Evolutionary conservation across 2,329 filamentous ascomycete species (phyloP), one percentile per base, ranked within the genome.

Genomic region (Colletotrichum navitas): DNA sequence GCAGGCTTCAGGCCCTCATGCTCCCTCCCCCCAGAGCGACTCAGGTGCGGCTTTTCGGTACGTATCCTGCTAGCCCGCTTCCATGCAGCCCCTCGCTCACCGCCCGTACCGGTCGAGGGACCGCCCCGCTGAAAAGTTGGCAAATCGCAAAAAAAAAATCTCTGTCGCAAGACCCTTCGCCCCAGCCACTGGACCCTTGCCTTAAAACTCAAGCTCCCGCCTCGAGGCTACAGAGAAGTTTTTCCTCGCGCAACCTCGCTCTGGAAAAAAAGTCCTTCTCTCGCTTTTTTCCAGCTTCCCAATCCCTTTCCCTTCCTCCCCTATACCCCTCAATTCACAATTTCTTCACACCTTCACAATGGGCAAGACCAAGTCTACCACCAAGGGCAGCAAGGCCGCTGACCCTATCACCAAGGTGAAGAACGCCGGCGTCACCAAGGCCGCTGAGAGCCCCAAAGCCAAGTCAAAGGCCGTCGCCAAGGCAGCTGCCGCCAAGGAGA

Each of bases 391-490:
- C 69, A 72, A 72, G 69, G 84, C 86, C 75, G 81, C 83, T 77
- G 85, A 87, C 78, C 80, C 84, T 73, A 79, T 85, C 76, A 81
- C 83, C 77, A 79, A 83, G 76, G 89, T 91, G 82, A 93, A 93
- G 86, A 87, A 86, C 76, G 90, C 86, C 76, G 88, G 88, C 75
- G 86, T 93, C 77, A 88, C 87, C 84, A 94, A 94, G 86, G 80
- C 90, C 64, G 85, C 88, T 73, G 86, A 92, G 81, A 88, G 87
- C 75, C 83, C 90, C 79, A 91, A 90, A 83, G 83, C 86, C 73
- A 92, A 92, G 85, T 87, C 89, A 77, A 92, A 92, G 86, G 86
- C 90, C 74, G 79, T 89, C 68, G 90, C 90, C 76, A 92, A 93
- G 87, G 84, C 86, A 72, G 79, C 83, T 56, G 84, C 87, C 70